Evolutionary conservation across 495 filamentous ascomycete genomes (phyloP).

Genomic region (Venustampulla echinocandica): DNA sequence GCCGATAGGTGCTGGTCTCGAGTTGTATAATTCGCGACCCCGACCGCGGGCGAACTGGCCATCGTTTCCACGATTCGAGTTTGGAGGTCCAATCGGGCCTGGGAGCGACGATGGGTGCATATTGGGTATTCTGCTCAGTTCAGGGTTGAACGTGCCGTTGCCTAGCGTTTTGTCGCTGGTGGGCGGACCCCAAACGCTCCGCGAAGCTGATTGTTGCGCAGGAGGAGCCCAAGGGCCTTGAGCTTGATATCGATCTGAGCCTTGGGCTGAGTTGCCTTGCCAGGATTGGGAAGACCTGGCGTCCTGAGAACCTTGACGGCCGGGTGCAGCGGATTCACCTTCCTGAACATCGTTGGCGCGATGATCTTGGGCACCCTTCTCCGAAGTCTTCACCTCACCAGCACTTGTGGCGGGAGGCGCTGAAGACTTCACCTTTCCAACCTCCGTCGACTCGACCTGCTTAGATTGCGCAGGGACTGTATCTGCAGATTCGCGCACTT

Average conservation of each 20-base stretch:
- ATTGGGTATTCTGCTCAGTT: constrained; percentile 41
- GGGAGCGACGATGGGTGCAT: constrained; percentile 34
- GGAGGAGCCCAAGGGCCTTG: constrained; percentile 18
- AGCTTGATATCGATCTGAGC: constrained; percentile 12
- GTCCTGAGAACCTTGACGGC: constrained; percentile 11
- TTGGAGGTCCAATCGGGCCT: constrained; percentile 45
- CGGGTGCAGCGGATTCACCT: background rate
- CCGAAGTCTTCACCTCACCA: constrained; percentile 12
- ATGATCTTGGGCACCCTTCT: constrained; percentile 6
- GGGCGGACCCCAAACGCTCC: constrained; percentile 70
- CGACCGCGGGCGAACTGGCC: constrained; percentile 31
- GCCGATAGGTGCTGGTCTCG: constrained; percentile 38
- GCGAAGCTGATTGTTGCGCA: constrained; percentile 32
- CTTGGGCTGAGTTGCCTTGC: constrained; percentile 13
- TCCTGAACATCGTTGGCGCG: constrained; percentile 14
- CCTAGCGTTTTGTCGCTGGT: constrained; percentile 61
- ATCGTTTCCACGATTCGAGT: constrained; percentile 25
- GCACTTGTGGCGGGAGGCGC: constrained; percentile 1
- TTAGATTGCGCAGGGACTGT: constrained; percentile 31
- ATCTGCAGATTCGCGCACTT: constrained; percentile 23
- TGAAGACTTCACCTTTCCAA: background rate
- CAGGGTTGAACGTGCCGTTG: constrained; percentile 69
- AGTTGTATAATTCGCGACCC: constrained; percentile 22
- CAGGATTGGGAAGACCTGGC: constrained; percentile 15
- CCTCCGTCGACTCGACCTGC: constrained; percentile 27